Evolutionary conservation across 371 early-diverging fungal species (phyloP).

Genomic region (Zychaea mexicana): DNA sequence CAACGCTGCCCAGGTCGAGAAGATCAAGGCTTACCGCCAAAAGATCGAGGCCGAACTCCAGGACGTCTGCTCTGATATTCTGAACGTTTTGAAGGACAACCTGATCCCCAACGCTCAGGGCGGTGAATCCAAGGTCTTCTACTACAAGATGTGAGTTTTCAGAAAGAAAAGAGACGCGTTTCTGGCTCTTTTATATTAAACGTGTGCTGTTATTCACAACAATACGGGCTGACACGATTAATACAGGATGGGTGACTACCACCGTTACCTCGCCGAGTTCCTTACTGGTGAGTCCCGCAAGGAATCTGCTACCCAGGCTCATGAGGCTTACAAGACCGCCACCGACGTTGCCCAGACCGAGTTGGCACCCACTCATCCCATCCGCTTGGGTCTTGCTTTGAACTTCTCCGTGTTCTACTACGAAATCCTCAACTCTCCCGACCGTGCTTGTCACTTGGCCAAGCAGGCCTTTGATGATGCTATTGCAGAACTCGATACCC

Average conservation of each 20-base stretch:
- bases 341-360: constrained; percentile 94
- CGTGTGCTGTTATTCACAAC: too few relatives aligned
- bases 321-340: constrained; percentile 97
- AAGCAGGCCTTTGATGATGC: constrained; percentile 99
- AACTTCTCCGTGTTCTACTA: constrained; percentile 99
- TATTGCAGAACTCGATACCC: constrained; percentile 96
- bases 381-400: constrained; percentile 98
- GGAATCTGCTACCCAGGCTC: constrained; percentile 86
- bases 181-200: too few relatives aligned
- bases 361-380: constrained; percentile 97
- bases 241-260: constrained; percentile 98
- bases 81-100: constrained; percentile 88
- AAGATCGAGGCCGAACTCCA: constrained; percentile 95
- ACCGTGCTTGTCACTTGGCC: constrained; percentile 98
- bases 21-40: constrained; percentile 91
- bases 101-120: constrained; percentile 86
- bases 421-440: constrained; percentile 99
- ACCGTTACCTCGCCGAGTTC: constrained; percentile 99
- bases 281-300: constrained; percentile 85
- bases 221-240: too few relatives aligned
- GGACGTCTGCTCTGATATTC: constrained; percentile 95
- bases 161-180: too few relatives aligned
- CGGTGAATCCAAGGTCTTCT: constrained; percentile 98
- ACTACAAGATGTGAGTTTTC: constrained; percentile 96
- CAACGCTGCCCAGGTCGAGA: constrained; percentile 79